phyloP scores from a whole-genome alignment of 805 yeast genomes.

The Wickerhamiella sergipiensis region DNA sequence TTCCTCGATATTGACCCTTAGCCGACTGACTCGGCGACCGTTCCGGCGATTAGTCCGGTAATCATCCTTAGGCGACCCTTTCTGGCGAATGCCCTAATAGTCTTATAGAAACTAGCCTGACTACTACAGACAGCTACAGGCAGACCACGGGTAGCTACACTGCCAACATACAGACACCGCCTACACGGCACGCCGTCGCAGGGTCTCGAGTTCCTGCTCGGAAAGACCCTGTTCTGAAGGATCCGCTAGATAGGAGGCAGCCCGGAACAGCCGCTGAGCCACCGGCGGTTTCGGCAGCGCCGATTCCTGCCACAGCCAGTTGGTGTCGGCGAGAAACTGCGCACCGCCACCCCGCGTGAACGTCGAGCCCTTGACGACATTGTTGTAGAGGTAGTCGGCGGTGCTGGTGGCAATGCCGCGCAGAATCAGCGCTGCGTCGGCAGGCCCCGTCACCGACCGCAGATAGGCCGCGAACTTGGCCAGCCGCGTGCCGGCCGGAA shows the following conservation, averaged over 20 bases:
- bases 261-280: not conserved
- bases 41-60: too few species aligned
- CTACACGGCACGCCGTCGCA: not conserved
- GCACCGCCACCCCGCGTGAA: constrained; percentile 27
- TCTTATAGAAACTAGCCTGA: too few species aligned
- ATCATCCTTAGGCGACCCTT: too few species aligned
- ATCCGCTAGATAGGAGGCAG: not conserved
- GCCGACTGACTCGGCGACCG: too few species aligned
- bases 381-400: constrained; percentile 27
- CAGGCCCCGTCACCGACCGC: not conserved
- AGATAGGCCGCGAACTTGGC: not conserved
- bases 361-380: constrained; percentile 27
- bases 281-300: not conserved
- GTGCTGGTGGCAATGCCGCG: constrained; percentile 19
- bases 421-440: not conserved
- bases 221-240: not conserved
- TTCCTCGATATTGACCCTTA: not conserved
- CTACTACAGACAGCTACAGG: too few species aligned
- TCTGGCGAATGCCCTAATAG: too few species aligned
- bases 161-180: too few species aligned
- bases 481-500: constrained; percentile 1
- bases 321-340: constrained; percentile 25
- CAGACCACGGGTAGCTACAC: too few species aligned
- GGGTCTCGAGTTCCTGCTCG: not conserved
- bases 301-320: constrained; percentile 19